These are phyloP conservation scores for Cryptococcus sp. DNA, from an alignment of 1,284 basidiomycete genomes.

Conservation along the genomic window DNA sequence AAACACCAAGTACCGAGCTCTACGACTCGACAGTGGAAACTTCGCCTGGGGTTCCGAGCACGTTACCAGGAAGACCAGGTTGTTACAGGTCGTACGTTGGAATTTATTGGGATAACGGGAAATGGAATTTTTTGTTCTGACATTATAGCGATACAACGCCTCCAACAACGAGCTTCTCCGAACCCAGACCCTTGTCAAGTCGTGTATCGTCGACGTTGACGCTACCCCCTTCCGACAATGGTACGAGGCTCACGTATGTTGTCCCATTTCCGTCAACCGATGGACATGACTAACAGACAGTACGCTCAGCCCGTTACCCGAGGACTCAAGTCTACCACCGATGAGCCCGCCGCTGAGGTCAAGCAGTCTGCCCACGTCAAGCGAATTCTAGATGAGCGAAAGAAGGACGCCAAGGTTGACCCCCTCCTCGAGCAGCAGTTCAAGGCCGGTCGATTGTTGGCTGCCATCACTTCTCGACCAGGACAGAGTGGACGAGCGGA, in stretches of 20 bases:
- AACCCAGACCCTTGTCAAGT: slow-evolving; percentile 95
- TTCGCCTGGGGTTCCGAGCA: slow-evolving; percentile 95
- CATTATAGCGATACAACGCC: slow-evolving; percentile 80
- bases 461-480: slow-evolving; percentile 82
- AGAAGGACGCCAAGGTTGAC: slow-evolving; percentile 91
- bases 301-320: slow-evolving; percentile 86
- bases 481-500: slow-evolving; percentile 91
- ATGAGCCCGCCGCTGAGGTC: slow-evolving; percentile 54
- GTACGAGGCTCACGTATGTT: slow-evolving; percentile 90
- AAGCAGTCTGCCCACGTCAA: slow-evolving; percentile 86
- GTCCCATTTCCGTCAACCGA: neutral
- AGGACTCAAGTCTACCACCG: slow-evolving; percentile 59
- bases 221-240: slow-evolving; percentile 96
- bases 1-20: slow-evolving; percentile 86
- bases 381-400: slow-evolving; percentile 78
- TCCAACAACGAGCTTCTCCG: slow-evolving; percentile 98
- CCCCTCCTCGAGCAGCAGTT: slow-evolving; percentile 64
- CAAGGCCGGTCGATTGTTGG: slow-evolving; percentile 58
- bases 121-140: neutral
- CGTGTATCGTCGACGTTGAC: slow-evolving; percentile 90
- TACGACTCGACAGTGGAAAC: slow-evolving; percentile 90
- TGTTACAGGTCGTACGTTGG: slow-evolving; percentile 82
- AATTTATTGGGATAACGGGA: too few relatives aligned
- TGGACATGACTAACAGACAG: slow-evolving; percentile 48
- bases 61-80: slow-evolving; percentile 84